These are phyloP conservation scores for Fusarium aywerte DNA, from an alignment of 2,329 filamentous ascomycete genomes.

Conservation along the genomic window DNA sequence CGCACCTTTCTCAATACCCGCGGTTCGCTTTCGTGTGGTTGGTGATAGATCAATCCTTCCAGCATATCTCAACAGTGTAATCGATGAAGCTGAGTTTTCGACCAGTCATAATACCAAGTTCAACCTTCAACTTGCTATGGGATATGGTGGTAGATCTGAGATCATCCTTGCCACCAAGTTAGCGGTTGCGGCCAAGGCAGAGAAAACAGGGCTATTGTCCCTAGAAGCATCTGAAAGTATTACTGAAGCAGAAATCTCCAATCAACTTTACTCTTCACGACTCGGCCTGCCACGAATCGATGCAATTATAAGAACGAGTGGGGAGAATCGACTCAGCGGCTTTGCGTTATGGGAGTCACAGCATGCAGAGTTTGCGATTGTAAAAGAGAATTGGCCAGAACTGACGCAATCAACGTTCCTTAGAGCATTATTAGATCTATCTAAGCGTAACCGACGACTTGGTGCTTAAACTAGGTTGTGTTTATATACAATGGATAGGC, in stretches of 20 bases:
- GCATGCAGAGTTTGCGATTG: neutral
- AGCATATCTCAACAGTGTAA: fast-evolving
- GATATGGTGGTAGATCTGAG: neutral
- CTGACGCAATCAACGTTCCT: fast-evolving
- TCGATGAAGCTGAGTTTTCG: fast-evolving
- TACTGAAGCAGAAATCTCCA: fast-evolving
- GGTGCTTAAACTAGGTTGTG: too few relatives aligned
- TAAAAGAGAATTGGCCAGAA: neutral
- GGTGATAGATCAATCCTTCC: neutral
- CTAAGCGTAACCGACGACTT: neutral
- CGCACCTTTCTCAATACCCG: neutral
- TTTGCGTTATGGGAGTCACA: neutral
- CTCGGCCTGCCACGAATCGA: neutral
- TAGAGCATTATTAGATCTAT: neutral
- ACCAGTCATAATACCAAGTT: neutral
- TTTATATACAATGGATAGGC: too few relatives aligned
- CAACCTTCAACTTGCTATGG: neutral
- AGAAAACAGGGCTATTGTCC: too few relatives aligned
- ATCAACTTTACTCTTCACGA: neutral
- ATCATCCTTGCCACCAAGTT: neutral
- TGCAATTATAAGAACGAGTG: neutral
- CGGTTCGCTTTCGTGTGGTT: fast-evolving
- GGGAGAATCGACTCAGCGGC: neutral
- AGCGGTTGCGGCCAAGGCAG: fast-evolving
- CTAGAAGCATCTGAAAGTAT: neutral